phyloP scores from a whole-genome alignment of 208 protist genomes.

The Spironucleus salmonicida region DNA sequence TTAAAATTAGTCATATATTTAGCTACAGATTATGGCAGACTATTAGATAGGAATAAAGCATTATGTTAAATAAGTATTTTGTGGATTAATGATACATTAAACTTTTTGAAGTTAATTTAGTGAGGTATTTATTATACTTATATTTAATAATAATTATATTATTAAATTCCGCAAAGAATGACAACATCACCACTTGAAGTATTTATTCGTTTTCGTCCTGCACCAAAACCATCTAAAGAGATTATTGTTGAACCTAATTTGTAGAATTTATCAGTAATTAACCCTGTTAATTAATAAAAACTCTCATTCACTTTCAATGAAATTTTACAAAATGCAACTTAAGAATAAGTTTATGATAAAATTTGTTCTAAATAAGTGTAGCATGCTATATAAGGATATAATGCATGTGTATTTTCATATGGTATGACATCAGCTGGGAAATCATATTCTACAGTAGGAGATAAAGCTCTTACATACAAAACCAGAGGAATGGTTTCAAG shows the following conservation, averaged over 20 bases:
- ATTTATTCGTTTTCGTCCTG: conserved; percentile 1
- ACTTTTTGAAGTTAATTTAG: too few relatives aligned
- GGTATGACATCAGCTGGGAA: conserved; percentile 18
- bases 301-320: conserved; percentile 26
- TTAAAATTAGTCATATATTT: too few relatives aligned
- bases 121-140: too few relatives aligned
- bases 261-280: background rate
- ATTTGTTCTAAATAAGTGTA: background rate
- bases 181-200: conserved; percentile 7
- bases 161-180: too few relatives aligned
- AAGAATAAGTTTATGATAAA: conserved; percentile 2
- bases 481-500: conserved; percentile 1
- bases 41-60: too few relatives aligned
- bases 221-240: background rate
- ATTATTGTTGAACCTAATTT: conserved; percentile 26
- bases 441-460: conserved; percentile 16
- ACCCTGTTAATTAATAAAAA: background rate
- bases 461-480: conserved; percentile 21
- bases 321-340: conserved; percentile 16
- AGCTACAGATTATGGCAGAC: too few relatives aligned
- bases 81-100: too few relatives aligned
- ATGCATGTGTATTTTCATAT: background rate
- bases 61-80: too few relatives aligned
- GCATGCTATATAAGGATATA: conserved; percentile 11
- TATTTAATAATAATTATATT: too few relatives aligned